These are phyloP conservation scores for Lactifluus volemus DNA, from an alignment of 768 basidiomycete genomes.

Conservation along the genomic window DNA sequence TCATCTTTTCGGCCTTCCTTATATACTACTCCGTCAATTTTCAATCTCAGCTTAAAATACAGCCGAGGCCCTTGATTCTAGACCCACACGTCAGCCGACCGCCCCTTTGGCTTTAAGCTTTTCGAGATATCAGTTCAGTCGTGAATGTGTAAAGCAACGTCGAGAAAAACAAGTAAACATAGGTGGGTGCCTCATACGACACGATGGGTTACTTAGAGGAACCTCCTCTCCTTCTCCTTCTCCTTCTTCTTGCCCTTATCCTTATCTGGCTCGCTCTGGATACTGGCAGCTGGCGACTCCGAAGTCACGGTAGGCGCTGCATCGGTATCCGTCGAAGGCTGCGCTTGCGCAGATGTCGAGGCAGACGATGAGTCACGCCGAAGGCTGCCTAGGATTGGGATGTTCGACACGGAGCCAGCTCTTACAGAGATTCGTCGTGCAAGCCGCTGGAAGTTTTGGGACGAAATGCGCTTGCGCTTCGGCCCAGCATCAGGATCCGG, in stretches of 20 bases:
- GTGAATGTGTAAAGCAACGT: constrained; percentile 11
- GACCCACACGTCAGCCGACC: not conserved
- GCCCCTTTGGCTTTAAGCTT: constrained; percentile 12
- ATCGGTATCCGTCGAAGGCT: constrained; percentile 2
- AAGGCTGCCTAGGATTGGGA: constrained; percentile 40
- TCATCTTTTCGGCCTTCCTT: constrained; percentile 22
- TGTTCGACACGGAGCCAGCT: constrained; percentile 35
- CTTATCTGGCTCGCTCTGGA: constrained; percentile 42
- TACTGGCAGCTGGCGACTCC: constrained; percentile 50
- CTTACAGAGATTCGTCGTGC: constrained; percentile 65
- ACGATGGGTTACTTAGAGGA: constrained; percentile 22
- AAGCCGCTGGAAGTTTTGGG: constrained; percentile 79
- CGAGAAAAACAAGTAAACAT: not conserved
- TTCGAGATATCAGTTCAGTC: not conserved
- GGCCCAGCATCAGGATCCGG: constrained; percentile 65
- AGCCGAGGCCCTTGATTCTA: constrained; percentile 16
- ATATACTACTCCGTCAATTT: constrained; percentile 34
- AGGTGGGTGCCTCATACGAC: not conserved
- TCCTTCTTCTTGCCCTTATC: constrained; percentile 43
- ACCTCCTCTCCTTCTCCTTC: constrained; percentile 53
- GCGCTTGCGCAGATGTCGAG: constrained; percentile 5
- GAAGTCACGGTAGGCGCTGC: constrained; percentile 8
- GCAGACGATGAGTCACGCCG: constrained; percentile 42
- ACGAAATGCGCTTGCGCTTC: constrained; percentile 72
- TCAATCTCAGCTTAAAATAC: constrained; percentile 43